Conservation (phyloP, 768 basidiomycete genomes). For the Agrocybe chaxingu region DNA sequence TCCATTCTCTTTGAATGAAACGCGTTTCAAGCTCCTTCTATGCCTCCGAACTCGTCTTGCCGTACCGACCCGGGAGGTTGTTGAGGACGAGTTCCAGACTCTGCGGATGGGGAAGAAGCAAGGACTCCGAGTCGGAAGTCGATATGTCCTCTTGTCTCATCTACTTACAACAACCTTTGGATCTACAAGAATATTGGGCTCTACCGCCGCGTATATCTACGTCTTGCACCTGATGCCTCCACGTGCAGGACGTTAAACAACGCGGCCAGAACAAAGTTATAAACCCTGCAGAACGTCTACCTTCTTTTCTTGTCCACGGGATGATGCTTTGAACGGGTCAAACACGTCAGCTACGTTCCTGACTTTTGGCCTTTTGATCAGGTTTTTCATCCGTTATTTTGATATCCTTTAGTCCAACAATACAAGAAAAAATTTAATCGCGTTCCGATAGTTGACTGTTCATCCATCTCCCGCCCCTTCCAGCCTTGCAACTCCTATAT, state of each 20-base stretch:
- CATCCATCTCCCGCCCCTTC: too few relatives aligned
- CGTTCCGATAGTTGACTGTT: too few relatives aligned
- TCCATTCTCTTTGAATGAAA: too few relatives aligned
- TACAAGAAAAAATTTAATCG: too few relatives aligned
- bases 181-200: not conserved
- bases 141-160: not conserved
- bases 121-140: not conserved
- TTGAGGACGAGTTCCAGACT: too few relatives aligned
- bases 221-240: conserved; percentile 37
- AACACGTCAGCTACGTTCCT: conserved; percentile 23
- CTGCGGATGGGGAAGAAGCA: too few relatives aligned
- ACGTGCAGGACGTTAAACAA: conserved; percentile 67
- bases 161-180: not conserved
- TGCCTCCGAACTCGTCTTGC: not conserved
- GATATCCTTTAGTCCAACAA: too few relatives aligned
- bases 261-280: conserved; percentile 48
- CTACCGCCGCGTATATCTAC: conserved; percentile 60
- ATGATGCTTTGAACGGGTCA: conserved; percentile 49
- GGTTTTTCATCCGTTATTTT: too few relatives aligned
- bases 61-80: too few relatives aligned
- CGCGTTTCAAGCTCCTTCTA: too few relatives aligned
- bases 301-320: conserved; percentile 29
- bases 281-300: conserved; percentile 58
- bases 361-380: too few relatives aligned
- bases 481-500: too few relatives aligned